phyloP scores from a whole-genome alignment of 345 rosid genomes.

The Capsella bursapastoris region DNA sequence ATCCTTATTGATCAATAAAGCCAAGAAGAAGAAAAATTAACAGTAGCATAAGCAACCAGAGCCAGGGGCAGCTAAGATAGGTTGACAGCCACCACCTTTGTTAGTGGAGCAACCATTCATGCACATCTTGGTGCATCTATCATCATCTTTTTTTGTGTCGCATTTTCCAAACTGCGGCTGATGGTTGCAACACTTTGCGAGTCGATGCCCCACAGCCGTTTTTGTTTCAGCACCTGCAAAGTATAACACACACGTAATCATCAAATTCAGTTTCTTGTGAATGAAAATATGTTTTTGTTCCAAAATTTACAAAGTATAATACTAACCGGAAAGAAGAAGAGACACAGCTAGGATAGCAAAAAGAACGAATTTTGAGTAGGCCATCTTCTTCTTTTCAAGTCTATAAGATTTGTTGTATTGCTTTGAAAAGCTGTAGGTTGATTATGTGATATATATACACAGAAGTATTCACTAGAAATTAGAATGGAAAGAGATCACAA shows the following conservation, averaged over 20 bases:
- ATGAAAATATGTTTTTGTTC: background rate
- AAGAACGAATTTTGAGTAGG: slow-evolving; percentile 23
- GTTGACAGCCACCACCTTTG: slow-evolving; percentile 38
- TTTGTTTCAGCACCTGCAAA: slow-evolving; percentile 32
- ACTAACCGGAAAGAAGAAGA: slow-evolving; percentile 33
- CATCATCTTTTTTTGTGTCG: background rate
- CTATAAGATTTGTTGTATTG: background rate
- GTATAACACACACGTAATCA: background rate
- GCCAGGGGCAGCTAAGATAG: background rate
- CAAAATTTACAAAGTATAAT: background rate
- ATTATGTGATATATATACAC: too few species aligned
- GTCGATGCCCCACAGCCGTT: background rate
- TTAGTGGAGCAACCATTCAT: background rate
- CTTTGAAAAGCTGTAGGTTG: background rate
- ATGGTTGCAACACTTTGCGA: background rate
- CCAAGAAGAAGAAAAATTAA: slow-evolving; percentile 13
- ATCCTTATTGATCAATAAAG: background rate
- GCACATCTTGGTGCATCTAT: slow-evolving; percentile 12
- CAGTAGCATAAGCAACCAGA: slow-evolving; percentile 28
- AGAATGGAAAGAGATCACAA: too few species aligned
- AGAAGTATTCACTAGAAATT: too few species aligned
- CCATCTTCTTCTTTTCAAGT: background rate
- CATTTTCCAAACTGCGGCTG: slow-evolving; percentile 10
- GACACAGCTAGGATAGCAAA: slow-evolving; percentile 32
- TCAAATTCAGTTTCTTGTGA: background rate